These are phyloP conservation scores for Globisporangium lucens DNA, from an alignment of 352 stramenopile genomes.

Conservation along the genomic window DNA sequence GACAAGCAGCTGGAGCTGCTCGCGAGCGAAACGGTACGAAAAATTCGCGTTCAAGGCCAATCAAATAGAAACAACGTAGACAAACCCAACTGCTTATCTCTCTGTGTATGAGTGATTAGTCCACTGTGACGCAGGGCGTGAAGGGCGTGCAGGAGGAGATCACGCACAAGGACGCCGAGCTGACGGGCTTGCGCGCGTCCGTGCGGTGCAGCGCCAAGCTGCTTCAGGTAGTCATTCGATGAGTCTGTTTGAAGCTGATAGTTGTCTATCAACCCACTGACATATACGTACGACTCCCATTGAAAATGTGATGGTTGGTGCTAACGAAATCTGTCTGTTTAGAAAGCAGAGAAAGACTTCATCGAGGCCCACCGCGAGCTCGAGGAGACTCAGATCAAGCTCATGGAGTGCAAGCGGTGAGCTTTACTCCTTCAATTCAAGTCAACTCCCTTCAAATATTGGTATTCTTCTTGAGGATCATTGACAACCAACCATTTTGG, in stretches of 20 bases:
- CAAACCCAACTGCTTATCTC: background rate
- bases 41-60: background rate
- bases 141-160: constrained; percentile 55
- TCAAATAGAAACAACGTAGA: background rate
- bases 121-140: constrained; percentile 36
- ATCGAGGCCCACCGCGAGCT: constrained; percentile 60
- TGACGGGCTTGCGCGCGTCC: constrained; percentile 59
- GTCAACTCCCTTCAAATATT: background rate
- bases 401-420: constrained; percentile 67
- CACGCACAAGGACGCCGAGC: constrained; percentile 65
- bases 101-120: constrained; percentile 23
- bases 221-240: constrained; percentile 37
- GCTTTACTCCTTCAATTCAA: background rate
- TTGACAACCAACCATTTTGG: background rate
- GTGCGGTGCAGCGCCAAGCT: constrained; percentile 67
- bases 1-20: constrained; percentile 69
- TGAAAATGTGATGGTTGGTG: background rate
- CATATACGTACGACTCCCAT: background rate
- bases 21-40: constrained; percentile 47
- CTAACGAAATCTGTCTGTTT: background rate
- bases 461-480: background rate
- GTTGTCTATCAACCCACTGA: background rate
- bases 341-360: constrained; percentile 79
- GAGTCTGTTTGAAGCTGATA: background rate
- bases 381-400: constrained; percentile 59